Evolutionary conservation across 2,329 filamentous ascomycete species (phyloP).

Genomic region (Arthrobotrys iridis): DNA sequence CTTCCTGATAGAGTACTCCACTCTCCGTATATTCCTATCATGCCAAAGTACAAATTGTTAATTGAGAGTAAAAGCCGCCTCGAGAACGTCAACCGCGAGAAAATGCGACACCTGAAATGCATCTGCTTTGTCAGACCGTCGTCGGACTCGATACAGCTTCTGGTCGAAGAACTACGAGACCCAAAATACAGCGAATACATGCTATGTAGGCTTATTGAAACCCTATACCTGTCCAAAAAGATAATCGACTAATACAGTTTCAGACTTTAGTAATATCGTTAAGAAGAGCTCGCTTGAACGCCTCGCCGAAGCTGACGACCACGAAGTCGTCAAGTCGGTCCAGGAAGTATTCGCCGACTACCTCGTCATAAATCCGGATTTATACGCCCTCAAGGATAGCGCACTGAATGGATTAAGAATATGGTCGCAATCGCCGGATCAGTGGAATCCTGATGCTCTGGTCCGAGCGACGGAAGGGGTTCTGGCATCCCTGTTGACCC

Average conservation of each 20-base stretch:
- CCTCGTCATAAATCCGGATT: conserved; percentile 90
- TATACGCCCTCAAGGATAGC: conserved; percentile 73
- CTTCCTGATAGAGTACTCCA: conserved; percentile 82
- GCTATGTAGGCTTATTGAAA: conserved; percentile 69
- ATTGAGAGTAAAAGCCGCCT: conserved; percentile 69
- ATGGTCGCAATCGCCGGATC: conserved; percentile 80
- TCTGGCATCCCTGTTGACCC: conserved; percentile 80
- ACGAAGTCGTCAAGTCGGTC: conserved; percentile 92
- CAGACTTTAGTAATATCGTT: conserved; percentile 92
- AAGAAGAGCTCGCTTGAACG: conserved; percentile 96
- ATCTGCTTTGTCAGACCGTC: conserved; percentile 93
- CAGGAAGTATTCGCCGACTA: conserved; percentile 98
- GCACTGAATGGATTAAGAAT: conserved; percentile 65
- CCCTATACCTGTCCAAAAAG: not conserved
- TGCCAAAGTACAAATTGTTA: not conserved
- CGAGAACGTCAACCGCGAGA: conserved; percentile 88
- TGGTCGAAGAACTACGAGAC: conserved; percentile 94
- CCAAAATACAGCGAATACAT: conserved; percentile 98
- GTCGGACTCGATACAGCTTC: conserved; percentile 86
- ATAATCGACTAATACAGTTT: conserved; percentile 22
- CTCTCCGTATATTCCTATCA: not conserved
- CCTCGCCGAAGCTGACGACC: conserved; percentile 93
- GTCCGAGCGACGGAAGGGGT: conserved; percentile 88
- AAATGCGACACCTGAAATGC: conserved; percentile 96
- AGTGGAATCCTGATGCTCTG: conserved; percentile 89